Evolutionary conservation across 2,329 filamentous ascomycete species (phyloP), one percentile per base, ranked within the genome.

Genomic region (Ophiocordyceps robertsii): DNA sequence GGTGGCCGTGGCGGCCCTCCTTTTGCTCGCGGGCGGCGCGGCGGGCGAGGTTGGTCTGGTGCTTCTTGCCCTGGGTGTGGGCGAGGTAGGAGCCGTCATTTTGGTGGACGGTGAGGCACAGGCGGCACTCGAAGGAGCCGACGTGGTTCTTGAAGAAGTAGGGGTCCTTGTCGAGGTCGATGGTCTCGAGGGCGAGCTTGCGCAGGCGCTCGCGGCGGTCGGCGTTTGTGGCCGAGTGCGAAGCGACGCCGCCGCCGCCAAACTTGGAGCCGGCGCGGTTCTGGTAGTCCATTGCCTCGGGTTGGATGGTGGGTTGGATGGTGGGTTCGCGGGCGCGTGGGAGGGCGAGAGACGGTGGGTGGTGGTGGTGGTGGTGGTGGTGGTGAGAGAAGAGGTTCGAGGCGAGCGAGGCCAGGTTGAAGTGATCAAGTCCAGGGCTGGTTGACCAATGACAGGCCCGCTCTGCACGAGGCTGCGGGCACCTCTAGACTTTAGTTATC

Each of bases 71-170:
- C 66, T 98, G 92, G 4, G 92, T 98, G 67, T 98, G 92, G 2
- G 92, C 92, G 51, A 98, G 87, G 66, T 98, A 98, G 39, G 89
- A 95, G 49, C 92, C 92, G 68, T 98, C 92, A 63, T 98, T 98
- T 59, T 98, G 92, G 72, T 98, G 92, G 5, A 96, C 90, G 0
- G 92, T 98, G 24, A 98, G 72, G 59, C 92, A 98, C 35, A 98
- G 82, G 29, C 92, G 85, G 64, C 92, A 98, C 66, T 98, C 92
- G 66, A 95, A 98, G 57, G 84, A 92, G 58, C 92, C 92, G 55
- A 96, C 86, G 65, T 98, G 90, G 72, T 98, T 98, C 65, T 94
- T 94, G 81, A 98, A 98, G 72, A 96, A 95, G 76, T 96, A 98
- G 0, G 92, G 92, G 68, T 98, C 92, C 68, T 95, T 96, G 68